Evolutionary conservation across 106 monocot species (phyloP), one percentile per base, ranked within the genome.

Genomic region (Gastrodia elata): DNA sequence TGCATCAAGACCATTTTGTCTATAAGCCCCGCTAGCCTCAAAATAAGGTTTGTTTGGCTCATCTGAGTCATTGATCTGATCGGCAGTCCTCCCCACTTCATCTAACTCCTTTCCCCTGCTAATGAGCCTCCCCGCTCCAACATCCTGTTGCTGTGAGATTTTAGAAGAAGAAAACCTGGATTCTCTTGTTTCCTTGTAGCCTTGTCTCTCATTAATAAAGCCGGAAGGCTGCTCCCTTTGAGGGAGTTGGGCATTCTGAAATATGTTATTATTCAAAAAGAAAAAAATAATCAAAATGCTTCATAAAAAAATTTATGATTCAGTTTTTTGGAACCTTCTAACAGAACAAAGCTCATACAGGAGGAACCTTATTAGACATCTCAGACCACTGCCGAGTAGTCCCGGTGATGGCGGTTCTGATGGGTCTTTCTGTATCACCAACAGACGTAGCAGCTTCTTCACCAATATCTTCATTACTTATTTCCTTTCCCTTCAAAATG

Each of bases 311-410:
- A 28, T 56, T 56, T 52, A 77, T 76, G 25, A 73, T 8, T 55
- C 24, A 49, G 42, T 33, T 16, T 25, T 32, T 26, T 26, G 16
- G 18, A 46, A 6, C 14, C 18, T n/a, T 3, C 33, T 48, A 72
- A 20, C 8, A 48, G 5, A 5, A 71, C 0, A 57, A 73, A 75
- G 11, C 46, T 39, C 80, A 61, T 83, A 82, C 85, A 69, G 76
- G 76, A 69, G 76, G 76, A 39, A 89, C 83, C 73, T 82, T 87
- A 28, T 38, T 55, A 32, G 78, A 40, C 48, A 79, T 73, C 71
- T 92, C 85, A 28, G 77, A 25, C 87, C 82, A 83, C 70, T 80
- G 83, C 77, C 84, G 79, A 43, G 68, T 44, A 77, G 72, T 88
- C 68, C 81, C 83, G 81, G 68, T 36, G 14, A 32, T 22, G 55